These are phyloP conservation scores for Talaromyces sp. DNA, from an alignment of 2,329 filamentous ascomycete species.

Conservation along the genomic window DNA sequence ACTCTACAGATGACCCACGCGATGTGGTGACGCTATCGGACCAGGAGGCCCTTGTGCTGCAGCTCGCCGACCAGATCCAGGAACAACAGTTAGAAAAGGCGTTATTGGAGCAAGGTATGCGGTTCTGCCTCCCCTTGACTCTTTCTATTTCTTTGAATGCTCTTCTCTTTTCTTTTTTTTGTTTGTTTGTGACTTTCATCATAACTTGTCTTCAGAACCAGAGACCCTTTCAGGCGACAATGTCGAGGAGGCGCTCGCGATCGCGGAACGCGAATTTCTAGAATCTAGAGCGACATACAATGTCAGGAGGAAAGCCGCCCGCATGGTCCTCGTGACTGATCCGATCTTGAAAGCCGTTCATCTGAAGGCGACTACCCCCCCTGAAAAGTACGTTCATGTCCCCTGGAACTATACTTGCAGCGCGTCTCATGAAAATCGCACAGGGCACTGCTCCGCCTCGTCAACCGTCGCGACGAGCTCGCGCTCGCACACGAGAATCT, in stretches of 20 bases:
- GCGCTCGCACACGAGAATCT: constrained; percentile 66
- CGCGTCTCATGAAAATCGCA: constrained; percentile 18
- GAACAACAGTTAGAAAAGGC: constrained; percentile 73
- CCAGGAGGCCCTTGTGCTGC: constrained; percentile 67
- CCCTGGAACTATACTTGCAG: constrained; percentile 2
- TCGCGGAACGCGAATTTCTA: constrained; percentile 67
- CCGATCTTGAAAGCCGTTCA: constrained; percentile 80
- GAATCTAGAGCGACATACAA: constrained; percentile 71
- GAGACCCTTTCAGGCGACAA: constrained; percentile 52
- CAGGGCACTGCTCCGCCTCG: constrained; percentile 68
- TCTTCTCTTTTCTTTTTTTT: neutral
- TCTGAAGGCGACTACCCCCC: constrained; percentile 62
- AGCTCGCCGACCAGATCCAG: constrained; percentile 71
- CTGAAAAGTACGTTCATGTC: constrained; percentile 63
- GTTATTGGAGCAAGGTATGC: constrained; percentile 56
- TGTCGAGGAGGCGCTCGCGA: constrained; percentile 53
- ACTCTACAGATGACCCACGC: constrained; percentile 47
- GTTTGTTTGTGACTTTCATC: neutral
- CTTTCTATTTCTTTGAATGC: neutral
- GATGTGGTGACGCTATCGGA: constrained; percentile 63
- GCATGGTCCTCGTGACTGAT: constrained; percentile 70
- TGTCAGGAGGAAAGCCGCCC: constrained; percentile 69
- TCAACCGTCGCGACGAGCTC: constrained; percentile 69
- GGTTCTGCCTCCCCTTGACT: neutral
- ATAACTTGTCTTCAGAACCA: constrained; percentile 27